phyloP scores from a whole-genome alignment of 352 stramenopile species.

The Phytophthora sansomeana region DNA sequence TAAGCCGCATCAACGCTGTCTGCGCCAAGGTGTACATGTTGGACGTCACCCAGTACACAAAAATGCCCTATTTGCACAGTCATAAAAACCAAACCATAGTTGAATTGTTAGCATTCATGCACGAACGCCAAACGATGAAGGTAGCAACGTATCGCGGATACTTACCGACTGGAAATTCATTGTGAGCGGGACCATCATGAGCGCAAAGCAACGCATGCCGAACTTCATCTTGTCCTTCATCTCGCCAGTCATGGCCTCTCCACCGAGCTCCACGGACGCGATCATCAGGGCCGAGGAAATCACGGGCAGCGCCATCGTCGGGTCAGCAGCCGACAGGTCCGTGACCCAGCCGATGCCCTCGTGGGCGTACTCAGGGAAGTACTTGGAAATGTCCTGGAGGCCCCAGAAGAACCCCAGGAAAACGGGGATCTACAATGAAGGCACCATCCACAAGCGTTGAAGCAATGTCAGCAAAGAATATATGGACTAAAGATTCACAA shows the following conservation, averaged over 20 bases:
- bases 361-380: conserved; percentile 78
- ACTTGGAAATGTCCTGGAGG: conserved; percentile 80
- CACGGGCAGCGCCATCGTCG: conserved; percentile 77
- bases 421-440: conserved; percentile 66
- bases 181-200: conserved; percentile 78
- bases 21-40: conserved; percentile 83
- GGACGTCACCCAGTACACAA: conserved; percentile 90
- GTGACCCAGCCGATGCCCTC: conserved; percentile 85
- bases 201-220: conserved; percentile 76
- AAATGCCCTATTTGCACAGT: conserved; percentile 63
- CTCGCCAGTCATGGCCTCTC: conserved; percentile 64
- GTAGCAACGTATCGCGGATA: background rate
- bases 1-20: conserved; percentile 64
- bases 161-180: conserved; percentile 87
- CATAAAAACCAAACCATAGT: background rate
- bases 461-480: background rate
- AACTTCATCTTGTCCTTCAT: conserved; percentile 83
- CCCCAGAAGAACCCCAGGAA: conserved; percentile 91
- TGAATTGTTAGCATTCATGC: background rate
- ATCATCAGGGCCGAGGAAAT: conserved; percentile 85
- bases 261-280: conserved; percentile 77
- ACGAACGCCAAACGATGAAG: background rate
- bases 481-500: background rate
- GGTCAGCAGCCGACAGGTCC: conserved; percentile 81
- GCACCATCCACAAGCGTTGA: background rate